phyloP scores from a whole-genome alignment of 768 basidiomycete species.

The Boletus pseudopeckii region DNA sequence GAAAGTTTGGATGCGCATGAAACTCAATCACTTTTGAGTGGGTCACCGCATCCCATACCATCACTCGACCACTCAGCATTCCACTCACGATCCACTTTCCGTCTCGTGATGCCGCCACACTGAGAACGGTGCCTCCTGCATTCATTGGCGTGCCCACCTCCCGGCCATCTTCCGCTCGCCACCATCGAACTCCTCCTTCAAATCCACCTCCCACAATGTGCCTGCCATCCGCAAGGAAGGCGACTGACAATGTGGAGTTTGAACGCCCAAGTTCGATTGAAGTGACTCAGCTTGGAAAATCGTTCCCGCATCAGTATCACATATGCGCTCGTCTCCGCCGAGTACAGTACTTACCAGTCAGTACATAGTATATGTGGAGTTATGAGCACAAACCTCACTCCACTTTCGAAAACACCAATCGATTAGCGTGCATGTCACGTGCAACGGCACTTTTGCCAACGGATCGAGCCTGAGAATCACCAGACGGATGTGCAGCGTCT shows the following conservation, averaged over 20 bases:
- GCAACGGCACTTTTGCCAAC: no score
- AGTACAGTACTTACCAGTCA: background rate
- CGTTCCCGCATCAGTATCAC: background rate
- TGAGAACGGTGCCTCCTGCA: background rate
- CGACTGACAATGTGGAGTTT: background rate
- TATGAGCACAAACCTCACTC: background rate
- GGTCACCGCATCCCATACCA: slow-evolving; percentile 1
- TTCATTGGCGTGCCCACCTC: slow-evolving; percentile 2
- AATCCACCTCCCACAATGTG: slow-evolving; percentile 6
- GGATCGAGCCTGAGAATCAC: no score
- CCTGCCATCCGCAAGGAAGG: slow-evolving; percentile 7
- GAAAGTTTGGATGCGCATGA: background rate
- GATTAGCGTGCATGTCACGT: no score
- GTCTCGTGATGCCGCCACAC: background rate
- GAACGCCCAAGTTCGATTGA: background rate
- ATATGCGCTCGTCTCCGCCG: no score
- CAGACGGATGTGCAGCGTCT: no score
- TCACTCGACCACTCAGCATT: background rate
- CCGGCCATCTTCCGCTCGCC: slow-evolving; percentile 1
- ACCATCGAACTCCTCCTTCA: slow-evolving; percentile 1
- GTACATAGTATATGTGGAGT: no score
- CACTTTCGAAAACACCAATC: no score
- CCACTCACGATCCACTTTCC: slow-evolving; percentile 9
- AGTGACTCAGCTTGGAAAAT: background rate
- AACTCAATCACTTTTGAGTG: background rate